Evolutionary conservation across 2,329 filamentous ascomycete species (phyloP).

Genomic region (Pseudogymnoascus sp.): DNA sequence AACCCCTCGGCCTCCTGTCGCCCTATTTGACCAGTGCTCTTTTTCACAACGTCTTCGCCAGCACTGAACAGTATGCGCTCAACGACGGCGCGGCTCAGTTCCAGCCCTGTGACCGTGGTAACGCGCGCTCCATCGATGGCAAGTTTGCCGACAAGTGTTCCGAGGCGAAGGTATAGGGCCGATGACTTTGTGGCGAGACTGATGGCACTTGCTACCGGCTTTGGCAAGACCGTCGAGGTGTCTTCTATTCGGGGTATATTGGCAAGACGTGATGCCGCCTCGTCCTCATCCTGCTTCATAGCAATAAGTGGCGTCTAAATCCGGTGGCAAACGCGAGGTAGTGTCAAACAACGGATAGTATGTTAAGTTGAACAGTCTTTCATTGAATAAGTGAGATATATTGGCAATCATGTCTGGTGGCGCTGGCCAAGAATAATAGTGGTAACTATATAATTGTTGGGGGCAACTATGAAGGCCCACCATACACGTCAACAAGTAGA

Average conservation of each 20-base stretch:
- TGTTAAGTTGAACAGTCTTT: neutral
- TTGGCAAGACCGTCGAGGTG: conserved; percentile 46
- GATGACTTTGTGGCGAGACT: conserved; percentile 54
- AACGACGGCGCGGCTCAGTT: conserved; percentile 30
- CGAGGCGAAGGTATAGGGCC: conserved; percentile 38
- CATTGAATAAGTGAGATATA: neutral
- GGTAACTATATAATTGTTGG: conserved; percentile 3
- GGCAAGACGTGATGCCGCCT: conserved; percentile 10
- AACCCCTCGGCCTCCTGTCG: conserved; percentile 47
- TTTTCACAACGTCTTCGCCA: conserved; percentile 27
- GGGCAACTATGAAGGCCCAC: conserved; percentile 3
- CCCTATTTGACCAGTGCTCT: conserved; percentile 34
- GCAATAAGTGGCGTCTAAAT: neutral
- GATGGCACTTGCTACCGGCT: conserved; percentile 48
- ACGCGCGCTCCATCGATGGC: conserved; percentile 30
- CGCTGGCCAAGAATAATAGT: conserved; percentile 5
- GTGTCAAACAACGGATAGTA: neutral
- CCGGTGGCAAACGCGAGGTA: neutral
- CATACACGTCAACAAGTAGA: conserved; percentile 1
- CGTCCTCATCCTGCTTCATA: conserved; percentile 23
- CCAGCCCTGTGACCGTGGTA: conserved; percentile 31
- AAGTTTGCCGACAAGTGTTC: conserved; percentile 30
- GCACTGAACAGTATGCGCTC: conserved; percentile 31
- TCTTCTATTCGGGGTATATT: neutral
- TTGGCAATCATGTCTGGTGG: neutral